Evolutionary conservation across 345 rosid species (phyloP).

Genomic region (Aquilaria malaccensis): DNA sequence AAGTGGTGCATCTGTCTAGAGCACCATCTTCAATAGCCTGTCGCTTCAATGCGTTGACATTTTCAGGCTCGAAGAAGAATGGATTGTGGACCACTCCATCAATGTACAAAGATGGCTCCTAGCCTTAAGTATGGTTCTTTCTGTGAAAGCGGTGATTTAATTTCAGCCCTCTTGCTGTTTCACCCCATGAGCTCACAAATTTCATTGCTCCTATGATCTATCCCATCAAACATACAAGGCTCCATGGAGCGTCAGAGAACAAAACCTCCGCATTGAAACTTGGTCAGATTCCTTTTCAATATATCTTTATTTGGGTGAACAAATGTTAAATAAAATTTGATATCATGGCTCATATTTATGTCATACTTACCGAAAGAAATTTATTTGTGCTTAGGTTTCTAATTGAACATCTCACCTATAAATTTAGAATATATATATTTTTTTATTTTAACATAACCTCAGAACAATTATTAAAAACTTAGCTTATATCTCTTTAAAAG

Average conservation of each 20-base stretch:
- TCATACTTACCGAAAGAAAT: too few species aligned
- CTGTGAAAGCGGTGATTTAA: slow-evolving; percentile 43
- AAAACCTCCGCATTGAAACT: slow-evolving; percentile 73
- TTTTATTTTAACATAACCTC: too few species aligned
- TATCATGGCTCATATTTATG: too few species aligned
- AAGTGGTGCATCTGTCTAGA: slow-evolving; percentile 52
- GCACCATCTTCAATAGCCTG: slow-evolving; percentile 46
- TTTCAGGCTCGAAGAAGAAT: slow-evolving; percentile 66
- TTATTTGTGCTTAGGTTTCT: too few species aligned
- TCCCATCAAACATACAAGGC: slow-evolving; percentile 77
- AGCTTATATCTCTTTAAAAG: too few species aligned
- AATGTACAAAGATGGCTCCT: slow-evolving; percentile 48
- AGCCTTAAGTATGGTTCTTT: slow-evolving; percentile 47
- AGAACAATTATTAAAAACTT: too few species aligned
- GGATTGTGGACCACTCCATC: slow-evolving; percentile 47
- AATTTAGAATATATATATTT: too few species aligned
- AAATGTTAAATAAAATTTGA: too few species aligned
- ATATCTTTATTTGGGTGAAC: too few species aligned
- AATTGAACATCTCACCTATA: too few species aligned
- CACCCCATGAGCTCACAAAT: slow-evolving; percentile 80
- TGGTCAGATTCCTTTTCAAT: slow-evolving; percentile 26
- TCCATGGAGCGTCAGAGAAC: slow-evolving; percentile 68
- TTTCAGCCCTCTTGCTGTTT: slow-evolving; percentile 65
- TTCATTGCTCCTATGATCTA: slow-evolving; percentile 65
- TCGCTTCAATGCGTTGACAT: slow-evolving; percentile 53